Conservation (phyloP, 2,329 filamentous ascomycete species). For the Colletotrichum chrysophilum region DNA sequence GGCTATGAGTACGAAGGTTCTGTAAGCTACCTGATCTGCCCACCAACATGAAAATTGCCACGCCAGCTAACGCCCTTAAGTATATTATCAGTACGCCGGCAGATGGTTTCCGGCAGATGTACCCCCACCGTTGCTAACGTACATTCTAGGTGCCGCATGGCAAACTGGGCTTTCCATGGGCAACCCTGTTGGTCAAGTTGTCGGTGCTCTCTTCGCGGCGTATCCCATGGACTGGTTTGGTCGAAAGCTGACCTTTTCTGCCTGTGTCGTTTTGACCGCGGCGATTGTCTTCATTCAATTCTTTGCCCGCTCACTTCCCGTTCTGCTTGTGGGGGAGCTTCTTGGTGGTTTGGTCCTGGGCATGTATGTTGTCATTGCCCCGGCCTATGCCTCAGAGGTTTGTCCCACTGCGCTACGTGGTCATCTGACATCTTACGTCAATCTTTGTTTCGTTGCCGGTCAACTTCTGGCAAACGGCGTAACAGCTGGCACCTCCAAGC, state of each 20-base stretch:
- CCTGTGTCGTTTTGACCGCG: constrained; percentile 50
- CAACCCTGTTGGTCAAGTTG: constrained; percentile 61
- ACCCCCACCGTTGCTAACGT: not conserved
- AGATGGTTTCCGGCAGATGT: not conserved
- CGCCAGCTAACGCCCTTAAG: not conserved
- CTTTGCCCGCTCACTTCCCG: constrained; percentile 60
- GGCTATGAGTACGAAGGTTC: constrained; percentile 53
- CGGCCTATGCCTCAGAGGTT: constrained; percentile 66
- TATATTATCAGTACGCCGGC: constrained; percentile 37
- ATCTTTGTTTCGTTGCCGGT: constrained; percentile 67
- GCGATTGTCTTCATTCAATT: constrained; percentile 67
- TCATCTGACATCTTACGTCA: constrained; percentile 63
- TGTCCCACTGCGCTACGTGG: constrained; percentile 63
- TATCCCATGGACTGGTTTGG: constrained; percentile 53
- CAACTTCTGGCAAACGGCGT: constrained; percentile 60
- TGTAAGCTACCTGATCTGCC: constrained; percentile 20
- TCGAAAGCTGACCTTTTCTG: constrained; percentile 48
- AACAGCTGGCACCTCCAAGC: constrained; percentile 44
- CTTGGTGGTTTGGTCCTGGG: constrained; percentile 66
- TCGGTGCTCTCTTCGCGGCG: constrained; percentile 56
- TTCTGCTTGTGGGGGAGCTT: constrained; percentile 65
- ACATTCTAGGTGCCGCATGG: constrained; percentile 42
- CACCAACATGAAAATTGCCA: not conserved
- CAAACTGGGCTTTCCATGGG: constrained; percentile 56
- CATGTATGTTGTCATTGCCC: constrained; percentile 63